These are phyloP conservation scores for Quillaja saponaria DNA, from an alignment of 306 rosid genomes.

Conservation along the genomic window DNA sequence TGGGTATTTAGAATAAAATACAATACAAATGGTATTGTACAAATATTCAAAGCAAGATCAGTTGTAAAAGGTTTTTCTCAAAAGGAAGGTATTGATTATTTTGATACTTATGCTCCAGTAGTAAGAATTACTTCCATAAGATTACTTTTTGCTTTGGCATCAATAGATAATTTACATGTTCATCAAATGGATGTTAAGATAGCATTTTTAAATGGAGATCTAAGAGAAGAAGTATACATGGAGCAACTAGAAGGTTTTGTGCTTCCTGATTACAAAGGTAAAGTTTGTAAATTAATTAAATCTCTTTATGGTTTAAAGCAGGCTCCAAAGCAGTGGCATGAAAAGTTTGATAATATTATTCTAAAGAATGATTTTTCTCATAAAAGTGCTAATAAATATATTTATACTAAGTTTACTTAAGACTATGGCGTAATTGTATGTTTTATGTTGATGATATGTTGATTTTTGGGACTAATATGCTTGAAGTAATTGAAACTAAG, in stretches of 20 bases:
- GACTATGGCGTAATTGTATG: neutral
- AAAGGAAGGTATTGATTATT: neutral
- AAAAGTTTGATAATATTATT: too few relatives aligned
- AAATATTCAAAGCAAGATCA: neutral
- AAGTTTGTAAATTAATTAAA: neutral
- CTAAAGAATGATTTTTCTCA: too few relatives aligned
- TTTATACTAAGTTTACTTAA: neutral
- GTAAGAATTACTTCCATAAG: neutral
- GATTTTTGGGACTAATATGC: neutral
- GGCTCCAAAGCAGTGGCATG: too few relatives aligned
- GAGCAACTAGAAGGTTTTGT: constrained; percentile 1
- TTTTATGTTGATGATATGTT: neutral
- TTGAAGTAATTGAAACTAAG: neutral
- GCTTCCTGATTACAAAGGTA: neutral
- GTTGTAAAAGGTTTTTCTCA: neutral
- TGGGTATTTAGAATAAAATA: neutral
- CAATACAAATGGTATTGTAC: neutral
- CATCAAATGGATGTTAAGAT: neutral
- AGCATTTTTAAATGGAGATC: neutral
- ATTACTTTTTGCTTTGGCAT: neutral
- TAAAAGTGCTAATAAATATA: neutral
- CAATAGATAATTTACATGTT: neutral
- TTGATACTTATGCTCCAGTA: neutral
- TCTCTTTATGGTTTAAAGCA: too few relatives aligned
- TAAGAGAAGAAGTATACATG: neutral